These are phyloP conservation scores for Diaporthe sp. DNA, from an alignment of 2,329 filamentous ascomycete species.

Conservation along the genomic window DNA sequence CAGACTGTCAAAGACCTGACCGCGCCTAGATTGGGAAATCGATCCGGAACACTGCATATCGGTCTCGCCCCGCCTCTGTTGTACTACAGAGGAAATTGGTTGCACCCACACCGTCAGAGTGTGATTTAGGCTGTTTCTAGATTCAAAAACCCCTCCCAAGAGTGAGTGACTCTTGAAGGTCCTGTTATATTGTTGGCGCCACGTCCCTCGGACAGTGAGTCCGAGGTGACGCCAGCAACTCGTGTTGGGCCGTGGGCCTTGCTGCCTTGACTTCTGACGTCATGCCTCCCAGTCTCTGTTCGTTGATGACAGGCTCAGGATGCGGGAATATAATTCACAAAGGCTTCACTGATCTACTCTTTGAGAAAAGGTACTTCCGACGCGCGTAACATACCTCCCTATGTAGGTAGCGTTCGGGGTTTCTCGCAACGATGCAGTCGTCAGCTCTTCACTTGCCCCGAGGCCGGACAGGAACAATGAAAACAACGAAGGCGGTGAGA, in stretches of 20 bases:
- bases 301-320: background rate
- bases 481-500: conserved; percentile 19
- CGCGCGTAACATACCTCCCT: background rate
- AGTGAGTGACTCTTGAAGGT: no score
- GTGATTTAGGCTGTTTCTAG: background rate
- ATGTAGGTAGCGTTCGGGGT: background rate
- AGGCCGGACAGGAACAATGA: background rate
- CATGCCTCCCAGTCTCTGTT: background rate
- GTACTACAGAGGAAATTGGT: no score
- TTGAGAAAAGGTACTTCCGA: background rate
- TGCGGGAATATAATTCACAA: background rate
- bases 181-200: background rate
- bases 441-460: background rate
- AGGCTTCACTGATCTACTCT: background rate
- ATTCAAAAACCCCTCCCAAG: background rate
- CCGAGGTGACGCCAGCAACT: no score
- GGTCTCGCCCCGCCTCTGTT: background rate
- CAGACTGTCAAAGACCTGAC: background rate
- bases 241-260: background rate
- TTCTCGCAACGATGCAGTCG: background rate
- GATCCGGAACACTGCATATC: background rate
- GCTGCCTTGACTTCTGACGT: background rate
- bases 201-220: no score
- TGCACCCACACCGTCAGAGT: no score
- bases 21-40: background rate